Evolutionary conservation across 352 stramenopile species (phyloP), one percentile per base, ranked within the genome.

Genomic region (Stramenopiles sp.): DNA sequence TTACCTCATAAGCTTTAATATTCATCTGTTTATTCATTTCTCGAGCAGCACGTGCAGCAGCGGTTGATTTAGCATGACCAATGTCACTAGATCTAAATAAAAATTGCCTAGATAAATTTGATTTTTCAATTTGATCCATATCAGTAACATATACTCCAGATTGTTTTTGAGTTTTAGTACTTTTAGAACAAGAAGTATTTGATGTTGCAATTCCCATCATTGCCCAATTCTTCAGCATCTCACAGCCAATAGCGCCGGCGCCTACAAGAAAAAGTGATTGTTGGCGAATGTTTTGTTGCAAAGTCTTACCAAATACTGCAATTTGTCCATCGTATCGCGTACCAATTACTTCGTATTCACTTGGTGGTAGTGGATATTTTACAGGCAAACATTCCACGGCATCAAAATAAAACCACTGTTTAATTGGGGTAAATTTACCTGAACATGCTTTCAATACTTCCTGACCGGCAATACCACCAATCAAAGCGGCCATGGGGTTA

Each of bases 201-300:
- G n/a, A n/a, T n/a, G n/a, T n/a, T 3, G 66, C 68, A 2, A 99
- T 66, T 21, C 84, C 86, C 79, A 96, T 95, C 50, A 99, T 70
- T 0, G 84, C 84, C 77, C 79, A 97, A 53, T 96, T 97, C 61
- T 99, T 99, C 3, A 99, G 63, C 75, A 97, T 93, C 59, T 99
- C 87, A 51, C 87, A 99, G 2, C 87, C 85, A 48, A 99, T 95
- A 2, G 85, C 87, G 34, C 87, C 87, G 8, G 83, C 80, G 19
- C 87, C 87, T 36, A 99, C 76, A 12, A 97, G 59, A 47, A 98
- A 96, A 47, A 95, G 55, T 36, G 62, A 79, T 43, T 83, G 48
- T 35, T 66, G 62, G 19, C 68, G 57, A 29, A 91, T 60, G 38
- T 70, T 64, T 23, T 60, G 41, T 22, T 61, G 53, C 37, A 71